A percentile compares a stretch with the other conserved stretches of the same genome.
phyloP scores from a whole-genome alignment of 306 rosid genomes.

The Medicago ruthenica region DNA sequence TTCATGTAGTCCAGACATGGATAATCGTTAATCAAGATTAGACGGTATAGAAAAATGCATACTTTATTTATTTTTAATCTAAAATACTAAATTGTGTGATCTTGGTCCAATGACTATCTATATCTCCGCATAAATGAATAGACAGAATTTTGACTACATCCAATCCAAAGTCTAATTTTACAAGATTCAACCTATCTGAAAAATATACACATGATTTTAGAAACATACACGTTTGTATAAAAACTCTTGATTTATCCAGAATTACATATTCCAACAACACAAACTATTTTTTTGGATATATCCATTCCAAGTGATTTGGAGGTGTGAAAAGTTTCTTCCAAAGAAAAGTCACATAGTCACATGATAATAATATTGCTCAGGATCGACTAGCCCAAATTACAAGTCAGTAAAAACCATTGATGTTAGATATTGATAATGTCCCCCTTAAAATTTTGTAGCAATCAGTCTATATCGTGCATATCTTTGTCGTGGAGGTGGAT shows the following conservation, averaged over 20 bases:
- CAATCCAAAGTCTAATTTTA: no score
- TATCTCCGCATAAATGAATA: no score
- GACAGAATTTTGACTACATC: background rate
- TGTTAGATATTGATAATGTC: background rate
- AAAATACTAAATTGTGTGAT: background rate
- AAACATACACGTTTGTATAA: no score
- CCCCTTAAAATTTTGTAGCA: background rate
- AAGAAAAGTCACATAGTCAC: background rate
- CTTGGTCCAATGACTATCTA: no score
- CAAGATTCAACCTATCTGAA: background rate
- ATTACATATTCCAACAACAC: no score
- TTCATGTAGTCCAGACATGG: no score
- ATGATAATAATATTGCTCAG: background rate
- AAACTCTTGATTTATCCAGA: no score
- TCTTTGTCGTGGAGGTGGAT: constrained; percentile 37
- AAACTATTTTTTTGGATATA: no score
- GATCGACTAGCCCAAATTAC: background rate
- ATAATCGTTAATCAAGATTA: no score
- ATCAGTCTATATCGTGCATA: constrained; percentile 32
- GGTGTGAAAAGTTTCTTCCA: background rate
- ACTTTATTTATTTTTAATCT: no score
- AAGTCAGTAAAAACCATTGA: background rate
- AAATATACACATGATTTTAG: background rate
- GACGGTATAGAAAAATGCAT: background rate
- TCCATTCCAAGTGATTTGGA: background rate